phyloP scores from a whole-genome alignment of 2,329 filamentous ascomycete genomes.

The Thielaviopsis euricoi region DNA sequence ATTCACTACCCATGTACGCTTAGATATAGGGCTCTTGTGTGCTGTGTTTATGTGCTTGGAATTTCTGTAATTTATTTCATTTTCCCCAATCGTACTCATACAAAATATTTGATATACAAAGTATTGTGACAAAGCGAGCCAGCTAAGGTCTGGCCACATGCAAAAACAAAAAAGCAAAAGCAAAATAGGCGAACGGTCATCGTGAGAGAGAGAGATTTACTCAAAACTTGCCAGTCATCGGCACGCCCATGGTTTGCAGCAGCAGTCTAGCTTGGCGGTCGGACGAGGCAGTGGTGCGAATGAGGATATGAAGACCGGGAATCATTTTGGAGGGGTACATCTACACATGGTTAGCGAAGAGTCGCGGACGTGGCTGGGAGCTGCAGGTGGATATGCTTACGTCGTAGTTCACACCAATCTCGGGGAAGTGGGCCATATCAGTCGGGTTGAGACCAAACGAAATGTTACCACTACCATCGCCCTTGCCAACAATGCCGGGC shows the following conservation, averaged over 20 bases:
- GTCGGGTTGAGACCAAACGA: conserved; percentile 62
- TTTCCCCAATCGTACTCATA: conserved; percentile 4
- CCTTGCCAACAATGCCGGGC: conserved; percentile 48
- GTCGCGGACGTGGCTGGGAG: conserved; percentile 2
- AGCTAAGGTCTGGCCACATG: neutral
- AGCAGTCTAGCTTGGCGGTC: conserved; percentile 73
- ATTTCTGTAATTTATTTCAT: neutral
- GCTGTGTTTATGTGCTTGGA: neutral
- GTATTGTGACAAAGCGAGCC: neutral
- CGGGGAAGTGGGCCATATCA: conserved; percentile 71
- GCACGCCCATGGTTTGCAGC: conserved; percentile 47
- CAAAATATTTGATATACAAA: conserved; percentile 9
- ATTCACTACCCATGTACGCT: neutral
- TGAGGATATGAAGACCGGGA: conserved; percentile 65
- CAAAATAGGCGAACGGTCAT: neutral
- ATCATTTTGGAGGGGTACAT: conserved; percentile 56
- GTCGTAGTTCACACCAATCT: conserved; percentile 89
- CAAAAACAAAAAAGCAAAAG: neutral
- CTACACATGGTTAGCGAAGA: conserved; percentile 19
- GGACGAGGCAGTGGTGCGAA: conserved; percentile 71
- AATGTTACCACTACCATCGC: conserved; percentile 80
- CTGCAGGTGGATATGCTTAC: conserved; percentile 36
- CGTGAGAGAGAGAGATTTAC: neutral
- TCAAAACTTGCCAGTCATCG: conserved; percentile 12
- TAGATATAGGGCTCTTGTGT: neutral